Percentiles rank a stretch among this genome's conserved stretches.
phyloP scores from a whole-genome alignment of 1,284 basidiomycete genomes.

The Megacollybia platyphylla region DNA sequence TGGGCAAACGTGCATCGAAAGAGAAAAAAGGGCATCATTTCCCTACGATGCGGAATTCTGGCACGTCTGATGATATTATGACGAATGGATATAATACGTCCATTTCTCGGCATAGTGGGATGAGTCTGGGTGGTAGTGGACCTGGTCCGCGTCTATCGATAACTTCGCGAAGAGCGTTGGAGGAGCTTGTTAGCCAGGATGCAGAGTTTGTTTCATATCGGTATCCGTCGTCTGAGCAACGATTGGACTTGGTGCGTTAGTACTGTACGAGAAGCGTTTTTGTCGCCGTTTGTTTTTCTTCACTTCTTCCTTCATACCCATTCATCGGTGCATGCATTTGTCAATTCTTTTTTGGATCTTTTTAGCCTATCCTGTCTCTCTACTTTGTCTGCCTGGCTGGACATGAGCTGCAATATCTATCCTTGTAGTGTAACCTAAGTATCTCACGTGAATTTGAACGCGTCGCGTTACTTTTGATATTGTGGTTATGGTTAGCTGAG shows the following conservation, averaged over 20 bases:
- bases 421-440: background rate
- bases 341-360: no score
- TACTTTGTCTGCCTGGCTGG: no score
- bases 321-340: background rate
- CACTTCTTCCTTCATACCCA: background rate
- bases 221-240: conserved; percentile 65
- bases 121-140: conserved; percentile 16
- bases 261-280: background rate
- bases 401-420: no score
- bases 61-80: conserved; percentile 31
- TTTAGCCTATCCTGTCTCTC: no score
- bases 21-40: conserved; percentile 27
- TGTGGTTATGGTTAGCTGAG: background rate
- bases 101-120: conserved; percentile 28
- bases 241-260: conserved; percentile 42
- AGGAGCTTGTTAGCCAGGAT: conserved; percentile 69
- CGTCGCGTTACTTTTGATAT: background rate
- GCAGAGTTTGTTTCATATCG: conserved; percentile 72
- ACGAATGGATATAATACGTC: conserved; percentile 27
- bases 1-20: conserved; percentile 40
- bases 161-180: conserved; percentile 55
- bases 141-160: conserved; percentile 38
- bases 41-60: conserved; percentile 26
- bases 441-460: background rate
- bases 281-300: background rate